Evolutionary conservation across 2,329 filamentous ascomycete species (phyloP).

Genomic region (Colletotrichum sansevieriae): DNA sequence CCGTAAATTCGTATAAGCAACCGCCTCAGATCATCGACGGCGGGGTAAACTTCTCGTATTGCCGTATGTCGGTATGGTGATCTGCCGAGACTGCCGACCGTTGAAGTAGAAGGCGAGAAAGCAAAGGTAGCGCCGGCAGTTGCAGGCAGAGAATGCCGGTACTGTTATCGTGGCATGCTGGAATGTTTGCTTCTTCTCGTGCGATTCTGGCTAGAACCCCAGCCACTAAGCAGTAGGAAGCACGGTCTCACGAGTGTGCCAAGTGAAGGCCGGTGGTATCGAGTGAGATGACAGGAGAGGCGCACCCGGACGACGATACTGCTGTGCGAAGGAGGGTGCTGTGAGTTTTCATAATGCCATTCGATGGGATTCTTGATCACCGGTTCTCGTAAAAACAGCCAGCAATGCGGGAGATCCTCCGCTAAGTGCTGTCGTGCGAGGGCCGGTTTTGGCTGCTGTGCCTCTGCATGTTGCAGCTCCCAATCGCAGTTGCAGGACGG

Average conservation of each 20-base stretch:
- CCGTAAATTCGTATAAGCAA: slow-evolving; percentile 14
- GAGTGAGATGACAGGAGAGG: slow-evolving; percentile 28
- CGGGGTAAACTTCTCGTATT: neutral
- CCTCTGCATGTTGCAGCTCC: slow-evolving; percentile 8
- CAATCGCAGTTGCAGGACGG: neutral
- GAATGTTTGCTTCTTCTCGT: slow-evolving; percentile 38
- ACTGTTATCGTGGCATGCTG: slow-evolving; percentile 28
- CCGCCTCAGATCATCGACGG: slow-evolving; percentile 13
- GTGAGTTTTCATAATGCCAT: neutral
- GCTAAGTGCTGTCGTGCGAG: slow-evolving; percentile 33
- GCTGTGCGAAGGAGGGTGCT: slow-evolving; percentile 24
- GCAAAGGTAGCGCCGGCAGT: neutral
- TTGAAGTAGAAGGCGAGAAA: slow-evolving; percentile 15
- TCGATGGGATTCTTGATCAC: neutral
- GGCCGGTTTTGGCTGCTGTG: slow-evolving; percentile 6
- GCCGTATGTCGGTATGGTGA: slow-evolving; percentile 2
- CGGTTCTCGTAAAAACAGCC: neutral
- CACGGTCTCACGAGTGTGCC: slow-evolving; percentile 24
- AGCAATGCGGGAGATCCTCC: neutral
- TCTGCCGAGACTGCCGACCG: slow-evolving; percentile 29
- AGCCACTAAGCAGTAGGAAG: slow-evolving; percentile 17
- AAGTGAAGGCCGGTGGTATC: slow-evolving; percentile 28
- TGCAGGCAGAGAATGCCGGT: neutral
- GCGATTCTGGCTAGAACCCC: slow-evolving; percentile 10
- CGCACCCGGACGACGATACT: neutral